Evolutionary conservation across 257 asterid species (phyloP).

Genomic region (Jacaranda copaia): DNA sequence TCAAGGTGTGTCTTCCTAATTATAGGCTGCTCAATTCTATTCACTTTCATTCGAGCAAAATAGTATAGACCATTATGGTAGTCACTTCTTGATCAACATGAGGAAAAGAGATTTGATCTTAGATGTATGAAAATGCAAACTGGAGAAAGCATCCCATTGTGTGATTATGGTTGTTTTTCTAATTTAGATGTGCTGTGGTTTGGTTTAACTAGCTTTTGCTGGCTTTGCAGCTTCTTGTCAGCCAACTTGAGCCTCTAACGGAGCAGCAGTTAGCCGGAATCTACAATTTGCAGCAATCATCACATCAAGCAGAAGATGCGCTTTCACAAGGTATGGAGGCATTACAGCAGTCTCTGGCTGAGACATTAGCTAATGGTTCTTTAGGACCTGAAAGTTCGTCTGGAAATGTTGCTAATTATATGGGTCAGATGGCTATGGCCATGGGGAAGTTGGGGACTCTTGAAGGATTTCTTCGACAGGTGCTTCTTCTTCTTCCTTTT

Average conservation of each 20-base stretch:
- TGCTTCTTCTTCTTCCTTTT: neutral
- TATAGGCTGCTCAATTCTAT: neutral
- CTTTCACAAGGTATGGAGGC: conserved; percentile 58
- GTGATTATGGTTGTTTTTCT: neutral
- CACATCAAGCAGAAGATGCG: conserved; percentile 57
- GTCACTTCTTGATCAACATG: no score
- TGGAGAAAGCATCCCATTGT: neutral
- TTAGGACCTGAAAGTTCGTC: conserved; percentile 37
- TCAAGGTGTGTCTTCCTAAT: conserved; percentile 24
- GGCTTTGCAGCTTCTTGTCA: conserved; percentile 38
- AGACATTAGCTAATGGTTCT: conserved; percentile 49
- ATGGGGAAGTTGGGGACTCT: conserved; percentile 62
- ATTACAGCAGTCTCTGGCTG: conserved; percentile 52
- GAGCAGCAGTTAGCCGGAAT: conserved; percentile 45
- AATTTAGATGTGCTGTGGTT: neutral
- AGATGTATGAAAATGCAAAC: no score
- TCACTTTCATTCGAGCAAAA: neutral
- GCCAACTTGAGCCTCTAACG: conserved; percentile 45
- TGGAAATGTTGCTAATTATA: conserved; percentile 53
- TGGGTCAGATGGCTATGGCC: conserved; percentile 63
- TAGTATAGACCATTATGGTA: neutral
- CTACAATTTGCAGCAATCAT: conserved; percentile 51
- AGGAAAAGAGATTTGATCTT: no score
- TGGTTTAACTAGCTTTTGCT: neutral
- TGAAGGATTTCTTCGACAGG: conserved; percentile 58